These are phyloP conservation scores for Leccinum pellstonianum DNA, from an alignment of 768 basidiomycete species.

Conservation along the genomic window DNA sequence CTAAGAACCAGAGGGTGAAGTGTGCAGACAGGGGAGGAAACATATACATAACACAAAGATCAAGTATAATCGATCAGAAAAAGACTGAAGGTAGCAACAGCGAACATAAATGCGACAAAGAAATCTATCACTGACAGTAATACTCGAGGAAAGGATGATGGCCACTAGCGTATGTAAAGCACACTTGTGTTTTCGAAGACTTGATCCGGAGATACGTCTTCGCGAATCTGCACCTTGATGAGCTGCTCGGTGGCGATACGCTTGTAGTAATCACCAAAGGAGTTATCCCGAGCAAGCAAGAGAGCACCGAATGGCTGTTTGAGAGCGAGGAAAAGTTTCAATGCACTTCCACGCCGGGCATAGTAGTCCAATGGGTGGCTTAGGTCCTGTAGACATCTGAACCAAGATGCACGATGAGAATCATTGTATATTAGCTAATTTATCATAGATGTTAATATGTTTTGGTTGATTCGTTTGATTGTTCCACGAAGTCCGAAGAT, in stretches of 20 bases:
- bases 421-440: too few relatives aligned
- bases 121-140: too few relatives aligned
- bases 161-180: conserved; percentile 8
- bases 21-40: too few relatives aligned
- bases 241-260: conserved; percentile 19
- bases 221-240: conserved; percentile 14
- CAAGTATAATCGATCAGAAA: too few relatives aligned
- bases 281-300: conserved; percentile 7
- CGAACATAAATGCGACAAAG: too few relatives aligned
- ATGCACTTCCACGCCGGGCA: not conserved
- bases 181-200: conserved; percentile 15
- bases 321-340: conserved; percentile 15
- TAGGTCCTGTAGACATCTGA: conserved; percentile 15
- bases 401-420: conserved; percentile 15
- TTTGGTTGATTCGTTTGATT: too few relatives aligned
- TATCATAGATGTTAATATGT: too few relatives aligned
- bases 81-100: too few relatives aligned
- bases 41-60: too few relatives aligned
- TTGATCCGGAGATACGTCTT: conserved; percentile 6
- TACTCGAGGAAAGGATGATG: too few relatives aligned
- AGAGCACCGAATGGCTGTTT: conserved; percentile 18
- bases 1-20: too few relatives aligned
- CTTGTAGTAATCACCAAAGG: conserved; percentile 9
- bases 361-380: not conserved
- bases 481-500: too few relatives aligned